These are phyloP conservation scores for Pestalotiopsis sp. DNA, from an alignment of 2,329 filamentous ascomycete species.

Conservation along the genomic window DNA sequence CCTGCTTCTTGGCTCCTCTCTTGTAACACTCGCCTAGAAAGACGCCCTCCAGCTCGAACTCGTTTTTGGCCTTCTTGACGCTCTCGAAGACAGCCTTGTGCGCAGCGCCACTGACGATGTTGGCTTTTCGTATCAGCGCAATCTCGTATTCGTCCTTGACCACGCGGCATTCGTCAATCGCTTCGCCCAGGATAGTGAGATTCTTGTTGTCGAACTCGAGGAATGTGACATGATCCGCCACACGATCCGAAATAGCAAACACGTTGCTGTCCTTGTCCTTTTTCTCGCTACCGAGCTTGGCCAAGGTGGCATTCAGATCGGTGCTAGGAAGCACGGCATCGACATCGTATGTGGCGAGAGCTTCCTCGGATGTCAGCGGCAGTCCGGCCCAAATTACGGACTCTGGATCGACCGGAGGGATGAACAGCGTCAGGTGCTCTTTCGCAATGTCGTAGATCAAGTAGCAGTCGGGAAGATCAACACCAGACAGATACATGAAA, in stretches of 20 bases:
- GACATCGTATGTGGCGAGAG: conserved; percentile 76
- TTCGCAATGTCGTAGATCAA: conserved; percentile 79
- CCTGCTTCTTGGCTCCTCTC: conserved; percentile 77
- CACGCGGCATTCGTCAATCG: conserved; percentile 70
- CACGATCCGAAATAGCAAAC: conserved; percentile 78
- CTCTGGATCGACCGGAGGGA: conserved; percentile 86
- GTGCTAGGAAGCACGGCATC: conserved; percentile 75
- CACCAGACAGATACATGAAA: conserved; percentile 95
- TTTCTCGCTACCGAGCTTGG: conserved; percentile 47
- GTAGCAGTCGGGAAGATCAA: conserved; percentile 77
- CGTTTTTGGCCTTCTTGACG: conserved; percentile 70
- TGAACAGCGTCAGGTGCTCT: conserved; percentile 80
- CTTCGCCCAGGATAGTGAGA: conserved; percentile 55
- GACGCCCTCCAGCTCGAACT: conserved; percentile 80
- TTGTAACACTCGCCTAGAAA: conserved; percentile 79
- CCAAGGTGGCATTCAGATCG: conserved; percentile 76
- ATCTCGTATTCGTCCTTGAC: conserved; percentile 78
- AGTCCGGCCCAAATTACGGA: conserved; percentile 93
- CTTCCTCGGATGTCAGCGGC: conserved; percentile 76
- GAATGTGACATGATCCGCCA: conserved; percentile 74
- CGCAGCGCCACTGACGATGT: conserved; percentile 68
- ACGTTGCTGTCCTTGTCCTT: conserved; percentile 50
- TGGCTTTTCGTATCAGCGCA: conserved; percentile 73
- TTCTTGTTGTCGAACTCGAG: conserved; percentile 70
- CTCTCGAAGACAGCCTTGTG: conserved; percentile 65